Evolutionary conservation across 2,329 filamentous ascomycete species (phyloP).

Genomic region (Talaromyces sp.): DNA sequence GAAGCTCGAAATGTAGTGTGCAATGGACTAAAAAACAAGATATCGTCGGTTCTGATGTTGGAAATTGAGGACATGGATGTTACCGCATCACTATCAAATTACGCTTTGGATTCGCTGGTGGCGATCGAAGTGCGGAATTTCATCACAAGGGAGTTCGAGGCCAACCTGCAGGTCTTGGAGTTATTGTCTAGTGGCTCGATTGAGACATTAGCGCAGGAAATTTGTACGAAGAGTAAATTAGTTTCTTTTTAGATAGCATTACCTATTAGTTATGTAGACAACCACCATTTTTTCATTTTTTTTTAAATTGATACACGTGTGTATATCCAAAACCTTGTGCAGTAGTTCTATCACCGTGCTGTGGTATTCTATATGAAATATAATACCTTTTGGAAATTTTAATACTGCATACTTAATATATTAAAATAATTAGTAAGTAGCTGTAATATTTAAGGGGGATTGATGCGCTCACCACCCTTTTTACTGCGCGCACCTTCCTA

Average conservation of each 20-base stretch:
- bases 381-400: too few species aligned
- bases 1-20: not conserved
- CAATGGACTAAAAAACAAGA: not conserved
- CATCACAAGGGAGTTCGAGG: slow-evolving; percentile 13
- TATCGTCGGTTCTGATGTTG: not conserved
- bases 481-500: too few species aligned
- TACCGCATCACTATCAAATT: not conserved
- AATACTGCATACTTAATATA: too few species aligned
- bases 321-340: too few species aligned
- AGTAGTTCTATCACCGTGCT: too few species aligned
- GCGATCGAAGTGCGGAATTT: slow-evolving; percentile 19
- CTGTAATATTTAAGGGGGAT: too few species aligned
- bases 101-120: slow-evolving; percentile 14
- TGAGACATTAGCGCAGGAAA: slow-evolving; percentile 8
- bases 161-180: slow-evolving; percentile 17
- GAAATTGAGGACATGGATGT: not conserved
- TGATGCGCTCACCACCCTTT: too few species aligned
- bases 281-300: too few species aligned
- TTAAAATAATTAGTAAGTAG: too few species aligned
- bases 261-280: too few species aligned
- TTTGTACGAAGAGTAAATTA: slow-evolving; percentile 2
- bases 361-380: too few species aligned
- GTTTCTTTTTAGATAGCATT: not conserved
- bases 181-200: slow-evolving; percentile 12
- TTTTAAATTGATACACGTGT: too few species aligned